phyloP scores from a whole-genome alignment of 73 alveolate species.

The Tetrahymena borealis region DNA sequence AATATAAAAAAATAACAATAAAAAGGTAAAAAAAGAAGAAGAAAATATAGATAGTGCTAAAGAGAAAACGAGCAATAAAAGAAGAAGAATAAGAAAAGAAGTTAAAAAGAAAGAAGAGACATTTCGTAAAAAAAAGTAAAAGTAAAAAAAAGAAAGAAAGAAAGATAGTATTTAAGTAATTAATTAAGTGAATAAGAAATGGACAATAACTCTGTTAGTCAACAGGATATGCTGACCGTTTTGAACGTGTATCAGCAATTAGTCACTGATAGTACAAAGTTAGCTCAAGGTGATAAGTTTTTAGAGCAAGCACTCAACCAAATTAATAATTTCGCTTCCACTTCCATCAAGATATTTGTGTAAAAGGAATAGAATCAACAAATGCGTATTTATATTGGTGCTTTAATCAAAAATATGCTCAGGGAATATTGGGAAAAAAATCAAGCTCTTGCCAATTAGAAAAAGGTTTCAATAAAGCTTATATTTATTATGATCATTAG shows the following conservation, averaged over 20 bases:
- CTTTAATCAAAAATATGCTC: not conserved
- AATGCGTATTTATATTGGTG: not conserved
- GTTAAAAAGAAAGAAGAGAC: not conserved
- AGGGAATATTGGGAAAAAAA: not conserved
- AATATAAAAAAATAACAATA: no score
- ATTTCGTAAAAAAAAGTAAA: not conserved
- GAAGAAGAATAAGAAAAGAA: not conserved
- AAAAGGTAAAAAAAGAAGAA: not conserved
- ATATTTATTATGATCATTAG: not conserved
- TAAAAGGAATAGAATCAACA: not conserved
- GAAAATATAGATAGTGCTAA: not conserved
- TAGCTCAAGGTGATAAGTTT: not conserved
- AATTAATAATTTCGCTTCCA: not conserved
- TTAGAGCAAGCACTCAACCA: not conserved
- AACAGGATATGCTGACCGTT: not conserved
- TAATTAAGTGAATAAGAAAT: not conserved
- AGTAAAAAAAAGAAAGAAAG: not conserved
- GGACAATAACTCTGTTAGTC: not conserved
- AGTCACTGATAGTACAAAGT: not conserved
- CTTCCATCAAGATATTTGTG: not conserved
- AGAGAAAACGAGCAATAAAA: not conserved
- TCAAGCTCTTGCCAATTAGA: not conserved
- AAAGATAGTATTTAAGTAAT: not conserved
- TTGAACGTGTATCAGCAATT: not conserved
- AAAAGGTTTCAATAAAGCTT: not conserved